Evolutionary conservation across 2,329 filamentous ascomycete genomes (phyloP), one percentile per base, ranked within the genome.

Genomic region (Exophiala viscosa): DNA sequence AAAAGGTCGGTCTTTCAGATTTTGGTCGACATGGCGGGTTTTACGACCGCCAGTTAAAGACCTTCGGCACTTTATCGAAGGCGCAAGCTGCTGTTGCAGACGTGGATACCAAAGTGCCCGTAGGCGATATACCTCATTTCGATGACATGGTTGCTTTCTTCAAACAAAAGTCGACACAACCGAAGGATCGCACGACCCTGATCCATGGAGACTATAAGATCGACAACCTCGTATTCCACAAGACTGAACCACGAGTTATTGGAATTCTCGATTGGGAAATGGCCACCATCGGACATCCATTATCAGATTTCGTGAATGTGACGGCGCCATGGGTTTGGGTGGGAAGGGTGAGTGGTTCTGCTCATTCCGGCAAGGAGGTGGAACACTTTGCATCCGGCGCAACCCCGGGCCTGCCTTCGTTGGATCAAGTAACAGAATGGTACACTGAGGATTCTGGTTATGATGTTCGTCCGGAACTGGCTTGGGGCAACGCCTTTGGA

Each of bases 241-340:
- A 88, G 72, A 91, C 88, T 0, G 87, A 92, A 69, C 84, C 91
- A 5, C 78, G 85, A 48, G 91, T 97, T 10, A 91, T 97, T 70
- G 93, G 92, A 3, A 90, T 97, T 49, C 74, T 97, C 5, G 93
- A 99, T 73, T 97, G 92, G 92, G 93, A 97, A 75, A 96, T 99
- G 90, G 90, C 90, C 33, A 97, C 93, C 0, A 85, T 96, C 49
- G 93, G 93, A n/a, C 92, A 99, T 69, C 93, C 93, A 1, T 80
- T 97, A 17, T 92, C 88, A 5, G 93, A 99, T 68, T 76, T 97
- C 36, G 85, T 85, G 69, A 97, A 97, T 71, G 76, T 97, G 62
- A 75, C 69, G 48, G 68, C 71, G 45, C 69, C 73, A 3, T 73
- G 69, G 60, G 32, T 54, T n/a, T 64, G 62, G 62, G 57, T 62